These are phyloP conservation scores for Monotropa hypopitys DNA, from an alignment of 179 eudicot species.

Conservation along the genomic window DNA sequence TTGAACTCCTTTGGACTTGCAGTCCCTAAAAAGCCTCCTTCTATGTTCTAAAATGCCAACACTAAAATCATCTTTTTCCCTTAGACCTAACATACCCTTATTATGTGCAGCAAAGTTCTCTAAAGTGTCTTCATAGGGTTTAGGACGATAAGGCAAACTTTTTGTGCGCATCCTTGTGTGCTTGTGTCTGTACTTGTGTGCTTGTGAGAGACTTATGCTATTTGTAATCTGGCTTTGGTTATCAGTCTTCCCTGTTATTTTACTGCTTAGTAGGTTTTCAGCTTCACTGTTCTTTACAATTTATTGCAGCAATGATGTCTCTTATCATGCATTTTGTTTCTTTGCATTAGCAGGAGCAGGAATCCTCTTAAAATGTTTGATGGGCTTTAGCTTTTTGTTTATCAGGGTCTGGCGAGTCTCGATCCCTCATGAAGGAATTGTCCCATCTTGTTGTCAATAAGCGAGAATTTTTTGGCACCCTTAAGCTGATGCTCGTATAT, in stretches of 20 bases:
- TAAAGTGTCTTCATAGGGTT: background rate
- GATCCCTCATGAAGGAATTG: constrained; percentile 62
- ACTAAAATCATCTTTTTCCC: background rate
- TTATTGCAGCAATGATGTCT: background rate
- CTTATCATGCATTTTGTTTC: background rate
- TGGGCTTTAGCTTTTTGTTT: constrained; percentile 7
- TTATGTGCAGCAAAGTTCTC: background rate
- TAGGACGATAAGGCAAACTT: background rate
- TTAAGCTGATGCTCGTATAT: constrained; percentile 54
- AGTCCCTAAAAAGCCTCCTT: background rate
- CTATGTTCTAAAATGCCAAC: background rate
- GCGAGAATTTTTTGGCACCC: constrained; percentile 30
- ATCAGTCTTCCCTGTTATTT: background rate
- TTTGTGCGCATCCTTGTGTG: background rate
- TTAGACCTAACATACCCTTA: background rate
- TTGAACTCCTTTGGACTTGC: background rate
- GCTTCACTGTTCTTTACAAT: background rate
- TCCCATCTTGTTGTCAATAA: constrained; percentile 30
- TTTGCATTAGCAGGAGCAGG: background rate
- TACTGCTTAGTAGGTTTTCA: background rate
- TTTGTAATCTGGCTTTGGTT: background rate
- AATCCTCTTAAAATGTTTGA: constrained; percentile 1
- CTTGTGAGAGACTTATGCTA: background rate
- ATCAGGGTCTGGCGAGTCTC: constrained; percentile 86
- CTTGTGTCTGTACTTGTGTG: background rate